Conservation (phyloP, 371 early-diverging fungal species). For the Synchytrium microbalum region DNA sequence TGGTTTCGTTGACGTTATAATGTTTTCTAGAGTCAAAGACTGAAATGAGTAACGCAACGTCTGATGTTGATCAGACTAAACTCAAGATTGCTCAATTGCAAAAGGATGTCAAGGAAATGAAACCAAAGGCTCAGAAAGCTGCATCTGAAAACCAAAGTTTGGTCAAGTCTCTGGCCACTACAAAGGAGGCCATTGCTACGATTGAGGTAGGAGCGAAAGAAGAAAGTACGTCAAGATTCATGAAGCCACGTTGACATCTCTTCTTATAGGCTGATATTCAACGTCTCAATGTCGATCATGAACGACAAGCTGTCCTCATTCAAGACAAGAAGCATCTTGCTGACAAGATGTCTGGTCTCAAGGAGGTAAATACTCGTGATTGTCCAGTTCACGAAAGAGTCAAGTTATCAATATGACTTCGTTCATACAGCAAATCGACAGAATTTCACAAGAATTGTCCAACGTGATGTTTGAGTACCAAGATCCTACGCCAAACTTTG, state of each 20-base stretch:
- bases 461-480: conserved; percentile 31
- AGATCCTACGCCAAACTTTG: conserved; percentile 53
- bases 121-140: conserved; percentile 34
- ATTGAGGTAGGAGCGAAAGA: conserved; percentile 11
- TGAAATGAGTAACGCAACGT: conserved; percentile 44
- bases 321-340: too few species aligned
- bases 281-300: too few species aligned
- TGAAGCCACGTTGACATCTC: conserved; percentile 33
- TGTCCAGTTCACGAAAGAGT: conserved; percentile 9
- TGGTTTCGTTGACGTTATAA: conserved; percentile 4
- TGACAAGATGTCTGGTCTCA: too few species aligned
- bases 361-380: too few species aligned
- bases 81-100: conserved; percentile 59
- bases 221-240: too few species aligned
- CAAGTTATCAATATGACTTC: conserved; percentile 18
- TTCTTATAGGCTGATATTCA: too few species aligned
- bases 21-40: conserved; percentile 48
- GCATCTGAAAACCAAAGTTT: conserved; percentile 42
- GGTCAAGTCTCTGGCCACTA: conserved; percentile 35
- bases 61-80: conserved; percentile 62
- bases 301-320: too few species aligned
- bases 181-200: conserved; percentile 33
- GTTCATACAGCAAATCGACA: conserved; percentile 19
- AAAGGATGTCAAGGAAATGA: conserved; percentile 31
- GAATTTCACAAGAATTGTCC: conserved; percentile 26